Percentiles rank a stretch among this genome's conserved stretches.
phyloP scores from a whole-genome alignment of 257 asterid genomes.

The Echites panduratus region DNA sequence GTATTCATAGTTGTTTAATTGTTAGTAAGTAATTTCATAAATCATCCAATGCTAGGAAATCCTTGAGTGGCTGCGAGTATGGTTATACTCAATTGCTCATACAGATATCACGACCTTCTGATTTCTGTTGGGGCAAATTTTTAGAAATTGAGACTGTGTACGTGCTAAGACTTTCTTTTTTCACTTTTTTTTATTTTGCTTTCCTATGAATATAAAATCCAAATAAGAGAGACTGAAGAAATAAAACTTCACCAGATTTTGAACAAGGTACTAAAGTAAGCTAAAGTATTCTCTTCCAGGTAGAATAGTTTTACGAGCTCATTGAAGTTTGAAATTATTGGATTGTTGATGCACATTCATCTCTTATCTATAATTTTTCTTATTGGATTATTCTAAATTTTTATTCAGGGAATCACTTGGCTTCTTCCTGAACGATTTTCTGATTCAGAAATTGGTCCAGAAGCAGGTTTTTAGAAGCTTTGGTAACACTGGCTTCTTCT shows the following conservation, averaged over 20 bases:
- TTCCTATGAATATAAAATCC: background rate
- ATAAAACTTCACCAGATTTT: background rate
- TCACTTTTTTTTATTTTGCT: background rate
- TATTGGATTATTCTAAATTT: constrained; percentile 17
- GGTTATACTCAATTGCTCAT: background rate
- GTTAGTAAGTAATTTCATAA: background rate
- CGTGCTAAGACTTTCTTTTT: background rate
- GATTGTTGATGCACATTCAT: background rate
- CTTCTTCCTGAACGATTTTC: constrained; percentile 95
- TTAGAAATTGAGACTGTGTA: background rate
- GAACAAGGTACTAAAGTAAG: background rate
- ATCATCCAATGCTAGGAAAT: background rate
- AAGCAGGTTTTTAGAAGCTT: constrained; percentile 51
- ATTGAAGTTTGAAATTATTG: background rate
- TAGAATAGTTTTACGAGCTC: background rate
- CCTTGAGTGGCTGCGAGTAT: too few relatives aligned
- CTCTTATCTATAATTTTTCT: background rate
- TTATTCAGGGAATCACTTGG: constrained; percentile 90
- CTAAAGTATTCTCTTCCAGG: background rate
- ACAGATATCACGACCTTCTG: background rate
- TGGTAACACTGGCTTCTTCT: constrained; percentile 84
- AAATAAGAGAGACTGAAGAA: background rate
- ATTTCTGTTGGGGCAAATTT: background rate
- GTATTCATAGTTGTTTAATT: background rate
- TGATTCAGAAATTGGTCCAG: constrained; percentile 97